Evolutionary conservation across 192 early-diverging fungal genomes (phyloP), one percentile per base, ranked within the genome.

Genomic region (Jimgerdemannia flammicorona): DNA sequence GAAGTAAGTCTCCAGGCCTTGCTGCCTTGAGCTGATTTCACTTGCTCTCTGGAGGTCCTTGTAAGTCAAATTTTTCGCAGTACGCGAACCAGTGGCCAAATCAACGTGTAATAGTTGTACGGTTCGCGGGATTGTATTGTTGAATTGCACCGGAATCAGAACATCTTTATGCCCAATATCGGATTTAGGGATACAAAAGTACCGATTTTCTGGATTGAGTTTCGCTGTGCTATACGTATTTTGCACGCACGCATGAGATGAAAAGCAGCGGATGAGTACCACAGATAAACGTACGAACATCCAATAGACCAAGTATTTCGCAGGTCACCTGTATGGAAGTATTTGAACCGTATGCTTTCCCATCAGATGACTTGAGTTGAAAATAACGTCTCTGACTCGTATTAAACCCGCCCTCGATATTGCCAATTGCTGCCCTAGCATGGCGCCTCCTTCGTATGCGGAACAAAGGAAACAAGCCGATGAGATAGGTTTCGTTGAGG

Each of bases 271-370:
- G 29, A 29, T 29, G 29, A 29, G 29, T 29, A 29, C 0, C 29
- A 29, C 29, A 29, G 29, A 29, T 29, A 29, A 29, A 29, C 29
- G 29, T 29, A 29, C 29, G 29, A 29, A 29, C 29, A 29, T 29
- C 29, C 29, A 0, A 29, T 29, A 29, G 29, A 29, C 29, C 29
- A 29, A 29, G 29, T 29, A 29, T 29, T 29, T 29, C 29, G 29
- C 29, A 29, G 29, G 29, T 29, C 74, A 83, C 81, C 81, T 78
- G 66, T 77, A 77, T n/a, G 81, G 84, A 67, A 86, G 72, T 66
- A 84, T 76, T 44, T 83, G 78, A 17, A 86, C 82, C 3, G 75
- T 86, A 74, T 86, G 84, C 69, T 74, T 77, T 66, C 84, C 84
- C 17, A 82, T 49, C 64, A 86, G 77, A 78, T 83, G 84, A 40